These are phyloP conservation scores for Hura crepitans DNA, from an alignment of 441 rosid genomes.

Conservation along the genomic window DNA sequence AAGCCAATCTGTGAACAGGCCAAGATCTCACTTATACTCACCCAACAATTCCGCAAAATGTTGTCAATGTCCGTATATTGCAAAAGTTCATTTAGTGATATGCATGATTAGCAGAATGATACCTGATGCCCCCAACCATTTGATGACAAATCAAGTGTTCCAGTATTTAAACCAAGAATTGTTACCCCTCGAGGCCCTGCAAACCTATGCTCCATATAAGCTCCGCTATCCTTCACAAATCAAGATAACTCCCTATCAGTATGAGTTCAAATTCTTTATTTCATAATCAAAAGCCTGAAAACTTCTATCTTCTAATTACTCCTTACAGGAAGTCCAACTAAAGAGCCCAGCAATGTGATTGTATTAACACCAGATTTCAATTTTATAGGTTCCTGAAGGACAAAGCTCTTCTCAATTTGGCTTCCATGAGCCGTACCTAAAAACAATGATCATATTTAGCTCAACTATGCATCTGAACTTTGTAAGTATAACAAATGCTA, in stretches of 20 bases:
- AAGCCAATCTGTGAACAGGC: slow-evolving; percentile 40
- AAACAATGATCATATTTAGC: slow-evolving; percentile 9
- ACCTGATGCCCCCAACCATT: slow-evolving; percentile 67
- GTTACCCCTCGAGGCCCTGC: slow-evolving; percentile 61
- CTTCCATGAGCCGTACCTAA: slow-evolving; percentile 60
- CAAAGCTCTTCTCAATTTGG: slow-evolving; percentile 62
- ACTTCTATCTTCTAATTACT: not conserved
- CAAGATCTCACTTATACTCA: not conserved
- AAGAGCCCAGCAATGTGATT: slow-evolving; percentile 34
- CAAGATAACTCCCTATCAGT: not conserved
- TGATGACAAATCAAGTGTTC: slow-evolving; percentile 52
- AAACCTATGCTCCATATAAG: slow-evolving; percentile 63
- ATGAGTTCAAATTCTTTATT: not conserved
- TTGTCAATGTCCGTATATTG: no score
- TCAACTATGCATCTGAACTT: not conserved
- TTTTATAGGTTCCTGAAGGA: slow-evolving; percentile 37
- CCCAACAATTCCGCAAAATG: no score
- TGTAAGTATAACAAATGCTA: not conserved
- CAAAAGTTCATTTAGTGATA: not conserved
- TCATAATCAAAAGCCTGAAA: no score
- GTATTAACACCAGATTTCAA: slow-evolving; percentile 44
- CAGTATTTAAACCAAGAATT: slow-evolving; percentile 64
- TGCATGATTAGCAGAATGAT: not conserved
- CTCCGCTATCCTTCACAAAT: slow-evolving; percentile 57
- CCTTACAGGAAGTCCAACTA: slow-evolving; percentile 59